A percentile compares a stretch with the other conserved stretches of the same genome.
phyloP scores from a whole-genome alignment of 371 early-diverging fungal species.

The Paraphysoderma sedebokerense region DNA sequence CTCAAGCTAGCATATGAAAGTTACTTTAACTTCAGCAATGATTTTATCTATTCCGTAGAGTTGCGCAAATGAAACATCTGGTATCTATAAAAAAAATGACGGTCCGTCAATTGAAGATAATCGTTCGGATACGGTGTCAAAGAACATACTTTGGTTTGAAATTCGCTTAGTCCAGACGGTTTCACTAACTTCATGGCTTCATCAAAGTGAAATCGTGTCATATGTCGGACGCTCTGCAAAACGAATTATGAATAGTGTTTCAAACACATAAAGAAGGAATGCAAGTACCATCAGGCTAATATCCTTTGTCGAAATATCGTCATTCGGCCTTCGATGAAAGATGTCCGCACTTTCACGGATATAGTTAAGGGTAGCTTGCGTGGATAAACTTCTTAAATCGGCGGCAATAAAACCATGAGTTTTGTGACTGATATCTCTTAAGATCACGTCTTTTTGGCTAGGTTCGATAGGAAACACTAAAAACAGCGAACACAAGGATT shows the following conservation, averaged over 20 bases:
- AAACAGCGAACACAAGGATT: too few species aligned
- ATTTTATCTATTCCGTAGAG: slow-evolving; percentile 44
- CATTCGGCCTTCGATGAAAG: too few species aligned
- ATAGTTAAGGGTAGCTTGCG: too few species aligned
- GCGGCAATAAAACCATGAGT: slow-evolving; percentile 43
- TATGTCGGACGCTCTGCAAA: too few species aligned
- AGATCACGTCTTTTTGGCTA: slow-evolving; percentile 1
- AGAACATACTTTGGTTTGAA: slow-evolving; percentile 23
- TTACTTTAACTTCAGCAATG: slow-evolving; percentile 37
- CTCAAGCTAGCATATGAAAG: background rate
- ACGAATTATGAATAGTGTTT: too few species aligned
- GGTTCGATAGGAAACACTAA: too few species aligned
- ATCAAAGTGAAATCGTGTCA: slow-evolving; percentile 17
- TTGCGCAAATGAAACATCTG: slow-evolving; percentile 35
- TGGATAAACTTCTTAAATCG: slow-evolving; percentile 47
- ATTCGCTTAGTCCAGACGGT: slow-evolving; percentile 41
- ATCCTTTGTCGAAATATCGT: too few species aligned
- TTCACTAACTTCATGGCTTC: slow-evolving; percentile 20
- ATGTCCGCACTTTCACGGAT: too few species aligned
- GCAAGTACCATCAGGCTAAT: too few species aligned
- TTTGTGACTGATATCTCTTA: slow-evolving; percentile 4
- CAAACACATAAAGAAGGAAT: too few species aligned
- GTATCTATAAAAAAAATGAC: slow-evolving; percentile 21
- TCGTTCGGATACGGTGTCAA: too few species aligned
- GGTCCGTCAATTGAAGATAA: slow-evolving; percentile 6